Percentiles rank a stretch among this genome's conserved stretches.
Conservation (phyloP, 2,329 filamentous ascomycete genomes). For the Bipolaris sorokiniana region DNA sequence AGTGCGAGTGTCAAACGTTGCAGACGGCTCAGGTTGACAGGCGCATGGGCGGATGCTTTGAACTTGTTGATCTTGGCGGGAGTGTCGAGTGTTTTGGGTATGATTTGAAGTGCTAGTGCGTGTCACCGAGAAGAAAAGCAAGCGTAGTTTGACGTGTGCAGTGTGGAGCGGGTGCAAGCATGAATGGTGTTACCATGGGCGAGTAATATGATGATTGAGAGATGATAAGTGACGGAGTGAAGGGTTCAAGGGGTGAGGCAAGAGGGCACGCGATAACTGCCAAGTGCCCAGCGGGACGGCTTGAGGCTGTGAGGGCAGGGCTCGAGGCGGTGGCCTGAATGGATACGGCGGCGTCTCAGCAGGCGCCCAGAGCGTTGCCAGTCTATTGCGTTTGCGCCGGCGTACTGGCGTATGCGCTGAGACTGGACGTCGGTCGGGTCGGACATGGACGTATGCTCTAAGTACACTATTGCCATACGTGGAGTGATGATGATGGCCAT, state of each 20-base stretch:
- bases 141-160: not conserved
- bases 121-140: not conserved
- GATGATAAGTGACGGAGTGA: not conserved
- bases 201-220: not conserved
- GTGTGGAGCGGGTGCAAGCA: not conserved
- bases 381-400: not conserved
- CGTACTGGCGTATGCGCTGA: not conserved
- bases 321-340: slow-evolving; percentile 7
- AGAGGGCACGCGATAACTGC: slow-evolving; percentile 23
- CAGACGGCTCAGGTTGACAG: slow-evolving; percentile 17
- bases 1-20: slow-evolving; percentile 1
- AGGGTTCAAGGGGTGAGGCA: slow-evolving; percentile 11
- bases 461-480: no score
- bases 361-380: slow-evolving; percentile 14
- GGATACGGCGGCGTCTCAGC: slow-evolving; percentile 16
- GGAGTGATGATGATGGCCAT: not conserved
- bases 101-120: not conserved
- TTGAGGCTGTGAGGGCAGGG: slow-evolving; percentile 25
- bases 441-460: not conserved
- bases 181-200: not conserved
- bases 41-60: slow-evolving; percentile 14
- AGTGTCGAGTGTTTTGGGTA: not conserved
- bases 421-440: not conserved
- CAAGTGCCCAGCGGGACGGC: slow-evolving; percentile 22
- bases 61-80: slow-evolving; percentile 8